These are phyloP conservation scores for Anthracocystis walkeri DNA, from an alignment of 1,284 basidiomycete genomes.

Conservation along the genomic window DNA sequence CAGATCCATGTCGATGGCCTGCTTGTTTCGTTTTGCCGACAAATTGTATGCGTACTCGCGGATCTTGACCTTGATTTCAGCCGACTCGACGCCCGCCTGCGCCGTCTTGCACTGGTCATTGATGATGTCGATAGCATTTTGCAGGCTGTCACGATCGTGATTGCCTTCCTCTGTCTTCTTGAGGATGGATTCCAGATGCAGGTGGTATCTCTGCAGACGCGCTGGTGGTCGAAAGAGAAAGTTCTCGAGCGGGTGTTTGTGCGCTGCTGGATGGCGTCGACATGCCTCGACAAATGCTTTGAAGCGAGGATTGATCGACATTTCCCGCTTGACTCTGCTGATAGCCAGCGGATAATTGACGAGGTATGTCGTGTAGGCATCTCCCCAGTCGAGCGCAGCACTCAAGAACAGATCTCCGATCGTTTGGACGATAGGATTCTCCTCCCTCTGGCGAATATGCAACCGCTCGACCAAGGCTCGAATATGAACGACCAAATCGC, in stretches of 20 bases:
- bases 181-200: slow-evolving; percentile 85
- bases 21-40: slow-evolving; percentile 58
- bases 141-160: slow-evolving; percentile 55
- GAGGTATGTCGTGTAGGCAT: slow-evolving; percentile 86
- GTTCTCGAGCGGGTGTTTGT: slow-evolving; percentile 85
- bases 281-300: slow-evolving; percentile 87
- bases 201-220: slow-evolving; percentile 89
- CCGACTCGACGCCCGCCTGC: slow-evolving; percentile 62
- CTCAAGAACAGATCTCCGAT: slow-evolving; percentile 92
- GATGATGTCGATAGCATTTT: slow-evolving; percentile 62
- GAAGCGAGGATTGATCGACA: slow-evolving; percentile 84
- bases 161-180: slow-evolving; percentile 61
- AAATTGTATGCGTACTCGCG: slow-evolving; percentile 61
- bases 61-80: slow-evolving; percentile 64
- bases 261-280: slow-evolving; percentile 77
- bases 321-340: slow-evolving; percentile 84
- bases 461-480: slow-evolving; percentile 84
- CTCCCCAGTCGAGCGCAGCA: slow-evolving; percentile 87
- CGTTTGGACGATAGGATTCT: slow-evolving; percentile 82
- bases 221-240: slow-evolving; percentile 87
- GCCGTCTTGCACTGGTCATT: slow-evolving; percentile 66
- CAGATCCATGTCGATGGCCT: slow-evolving; percentile 60
- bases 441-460: slow-evolving; percentile 87
- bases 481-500: slow-evolving; percentile 85
- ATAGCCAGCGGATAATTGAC: slow-evolving; percentile 87